phyloP scores from a whole-genome alignment of 2,329 filamentous ascomycete genomes.

The Parastagonospora nodorum region DNA sequence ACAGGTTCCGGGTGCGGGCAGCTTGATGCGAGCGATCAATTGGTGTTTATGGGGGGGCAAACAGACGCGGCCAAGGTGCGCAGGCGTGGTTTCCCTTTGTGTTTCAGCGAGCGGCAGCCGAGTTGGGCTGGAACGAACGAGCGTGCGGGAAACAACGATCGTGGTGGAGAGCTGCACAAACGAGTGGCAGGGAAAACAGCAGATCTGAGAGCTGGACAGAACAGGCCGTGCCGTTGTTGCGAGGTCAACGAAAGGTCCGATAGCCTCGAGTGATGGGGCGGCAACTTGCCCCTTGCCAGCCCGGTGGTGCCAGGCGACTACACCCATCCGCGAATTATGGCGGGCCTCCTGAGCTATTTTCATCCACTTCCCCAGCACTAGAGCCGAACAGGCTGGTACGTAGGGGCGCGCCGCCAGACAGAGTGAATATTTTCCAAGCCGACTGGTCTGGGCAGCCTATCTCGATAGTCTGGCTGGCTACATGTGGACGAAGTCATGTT shows the following conservation, averaged over 20 bases:
- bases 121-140: constrained; percentile 19
- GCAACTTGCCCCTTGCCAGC: constrained; percentile 10
- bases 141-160: constrained; percentile 15
- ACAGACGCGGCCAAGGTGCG: neutral
- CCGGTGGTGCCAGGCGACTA: neutral
- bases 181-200: constrained; percentile 23
- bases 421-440: constrained; percentile 6
- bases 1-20: neutral
- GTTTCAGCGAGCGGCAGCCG: constrained; percentile 36
- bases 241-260: constrained; percentile 24
- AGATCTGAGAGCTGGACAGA: neutral
- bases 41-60: neutral
- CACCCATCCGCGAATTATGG: constrained; percentile 9
- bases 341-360: constrained; percentile 18
- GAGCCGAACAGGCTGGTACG: constrained; percentile 8
- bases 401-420: neutral
- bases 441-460: neutral
- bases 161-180: constrained; percentile 14
- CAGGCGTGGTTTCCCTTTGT: constrained; percentile 7
- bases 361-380: constrained; percentile 12
- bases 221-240: constrained; percentile 23
- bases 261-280: constrained; percentile 8
- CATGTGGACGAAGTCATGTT: neutral
- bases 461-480: neutral
- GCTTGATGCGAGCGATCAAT: neutral